These are phyloP conservation scores for Davidsoniella virescens DNA, from an alignment of 2,329 filamentous ascomycete species.

Conservation along the genomic window DNA sequence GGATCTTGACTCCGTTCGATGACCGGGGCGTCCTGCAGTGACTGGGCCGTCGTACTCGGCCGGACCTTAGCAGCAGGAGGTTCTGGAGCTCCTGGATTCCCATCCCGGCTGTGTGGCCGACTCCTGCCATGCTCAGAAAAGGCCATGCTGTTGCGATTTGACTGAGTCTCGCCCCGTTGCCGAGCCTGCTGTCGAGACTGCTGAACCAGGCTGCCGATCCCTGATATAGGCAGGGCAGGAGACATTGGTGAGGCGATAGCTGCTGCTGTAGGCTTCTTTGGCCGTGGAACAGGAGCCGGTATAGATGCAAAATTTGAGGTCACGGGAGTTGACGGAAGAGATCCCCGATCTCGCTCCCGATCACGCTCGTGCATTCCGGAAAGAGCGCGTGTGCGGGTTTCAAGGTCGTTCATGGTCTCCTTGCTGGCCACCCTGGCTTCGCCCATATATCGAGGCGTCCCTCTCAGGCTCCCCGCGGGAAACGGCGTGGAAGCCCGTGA, in stretches of 20 bases:
- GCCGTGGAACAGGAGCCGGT: background rate
- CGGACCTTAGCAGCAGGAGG: no score
- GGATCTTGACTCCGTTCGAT: no score
- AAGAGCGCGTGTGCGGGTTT: conserved; percentile 7
- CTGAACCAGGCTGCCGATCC: conserved; percentile 7
- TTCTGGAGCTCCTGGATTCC: background rate
- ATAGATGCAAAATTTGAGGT: background rate
- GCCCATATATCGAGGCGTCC: conserved; percentile 3
- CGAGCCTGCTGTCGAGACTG: conserved; percentile 4
- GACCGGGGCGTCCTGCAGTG: no score
- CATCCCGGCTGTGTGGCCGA: conserved; percentile 1
- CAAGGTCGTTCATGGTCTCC: conserved; percentile 12
- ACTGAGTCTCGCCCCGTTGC: background rate
- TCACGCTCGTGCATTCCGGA: conserved; percentile 4
- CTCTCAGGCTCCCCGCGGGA: conserved; percentile 2
- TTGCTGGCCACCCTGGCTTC: conserved; percentile 8
- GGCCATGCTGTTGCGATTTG: conserved; percentile 1
- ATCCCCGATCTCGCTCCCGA: background rate
- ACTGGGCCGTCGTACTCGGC: no score
- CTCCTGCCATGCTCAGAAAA: background rate
- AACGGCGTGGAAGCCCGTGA: conserved; percentile 7
- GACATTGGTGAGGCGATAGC: background rate
- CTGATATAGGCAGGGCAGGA: conserved; percentile 1
- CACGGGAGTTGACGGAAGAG: background rate
- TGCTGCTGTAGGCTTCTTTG: conserved; percentile 1